Evolutionary conservation across 2,329 filamentous ascomycete genomes (phyloP).

Genomic region (Periconia sp.): DNA sequence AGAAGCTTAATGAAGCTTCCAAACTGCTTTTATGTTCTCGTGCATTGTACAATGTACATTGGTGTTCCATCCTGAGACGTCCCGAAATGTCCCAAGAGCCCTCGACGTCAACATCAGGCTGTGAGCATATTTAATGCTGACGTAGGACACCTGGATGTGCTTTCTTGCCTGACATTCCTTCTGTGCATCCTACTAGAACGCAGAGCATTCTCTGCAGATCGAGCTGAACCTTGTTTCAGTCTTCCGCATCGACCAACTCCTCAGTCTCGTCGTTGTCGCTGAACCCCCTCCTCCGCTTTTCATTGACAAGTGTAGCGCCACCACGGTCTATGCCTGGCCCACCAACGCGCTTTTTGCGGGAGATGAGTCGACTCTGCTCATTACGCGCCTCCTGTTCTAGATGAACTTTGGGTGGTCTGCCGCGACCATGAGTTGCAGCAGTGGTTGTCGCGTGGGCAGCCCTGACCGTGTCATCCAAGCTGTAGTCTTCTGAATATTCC

Average conservation of each 20-base stretch:
- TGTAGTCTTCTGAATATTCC: conserved; percentile 15
- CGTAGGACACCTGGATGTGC: too few species aligned
- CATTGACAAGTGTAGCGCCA: conserved; percentile 60
- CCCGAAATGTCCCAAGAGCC: too few species aligned
- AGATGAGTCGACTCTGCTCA: conserved; percentile 52
- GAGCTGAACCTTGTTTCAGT: too few species aligned
- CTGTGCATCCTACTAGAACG: too few species aligned
- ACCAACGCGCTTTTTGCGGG: conserved; percentile 59
- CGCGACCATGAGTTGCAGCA: conserved; percentile 43
- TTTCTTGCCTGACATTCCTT: too few species aligned
- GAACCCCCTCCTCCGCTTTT: conserved; percentile 57
- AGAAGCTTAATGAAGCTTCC: conserved; percentile 4
- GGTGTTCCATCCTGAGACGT: too few species aligned
- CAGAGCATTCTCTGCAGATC: too few species aligned
- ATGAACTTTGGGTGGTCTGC: conserved; percentile 29
- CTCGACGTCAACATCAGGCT: too few species aligned
- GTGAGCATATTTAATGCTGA: too few species aligned
- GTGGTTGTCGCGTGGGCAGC: conserved; percentile 38
- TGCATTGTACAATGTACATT: background rate
- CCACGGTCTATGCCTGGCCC: conserved; percentile 59
- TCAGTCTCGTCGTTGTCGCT: conserved; percentile 59
- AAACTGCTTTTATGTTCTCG: conserved; percentile 1
- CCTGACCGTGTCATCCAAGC: conserved; percentile 3
- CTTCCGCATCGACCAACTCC: conserved; percentile 43
- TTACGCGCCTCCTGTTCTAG: conserved; percentile 55